Evolutionary conservation across 352 stramenopile genomes (phyloP).

Genomic region (Phytophthora gonapodyides): DNA sequence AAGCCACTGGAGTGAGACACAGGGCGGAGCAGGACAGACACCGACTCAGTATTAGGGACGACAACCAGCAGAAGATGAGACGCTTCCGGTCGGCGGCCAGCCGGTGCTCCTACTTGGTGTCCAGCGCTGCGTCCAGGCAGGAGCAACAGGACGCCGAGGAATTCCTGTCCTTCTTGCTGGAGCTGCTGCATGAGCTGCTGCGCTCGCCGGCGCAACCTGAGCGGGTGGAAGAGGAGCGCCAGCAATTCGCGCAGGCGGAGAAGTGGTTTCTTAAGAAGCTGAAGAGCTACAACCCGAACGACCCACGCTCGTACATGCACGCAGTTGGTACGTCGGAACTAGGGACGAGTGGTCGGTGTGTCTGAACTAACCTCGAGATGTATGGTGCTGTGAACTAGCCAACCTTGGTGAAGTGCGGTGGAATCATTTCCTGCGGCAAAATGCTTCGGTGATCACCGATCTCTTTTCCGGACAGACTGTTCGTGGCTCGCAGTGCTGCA

Average conservation of each 20-base stretch:
- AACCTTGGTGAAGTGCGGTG: constrained; percentile 65
- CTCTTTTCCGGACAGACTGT: constrained; percentile 78
- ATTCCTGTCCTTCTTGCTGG: constrained; percentile 72
- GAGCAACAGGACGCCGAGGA: constrained; percentile 87
- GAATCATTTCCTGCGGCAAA: constrained; percentile 58
- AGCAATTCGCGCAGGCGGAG: constrained; percentile 31
- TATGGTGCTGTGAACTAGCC: constrained; percentile 28
- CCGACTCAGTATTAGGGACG: constrained; percentile 18
- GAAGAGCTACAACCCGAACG: constrained; percentile 39
- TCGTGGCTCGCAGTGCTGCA: constrained; percentile 76
- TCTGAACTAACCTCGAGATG: not conserved
- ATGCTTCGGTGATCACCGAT: constrained; percentile 70
- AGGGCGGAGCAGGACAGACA: constrained; percentile 7
- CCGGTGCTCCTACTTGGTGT: constrained; percentile 58
- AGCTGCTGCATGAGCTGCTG: constrained; percentile 68
- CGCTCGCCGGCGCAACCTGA: constrained; percentile 24
- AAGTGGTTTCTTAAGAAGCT: constrained; percentile 32
- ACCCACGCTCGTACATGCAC: constrained; percentile 60
- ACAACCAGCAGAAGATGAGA: constrained; percentile 36
- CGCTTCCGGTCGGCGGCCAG: constrained; percentile 38
- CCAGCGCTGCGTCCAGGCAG: constrained; percentile 38
- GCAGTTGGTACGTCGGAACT: constrained; percentile 54
- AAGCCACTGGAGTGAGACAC: constrained; percentile 7
- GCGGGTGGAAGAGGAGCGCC: constrained; percentile 24
- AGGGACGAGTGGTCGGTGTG: not conserved